Base-by-base conservation (phyloP, 768 basidiomycete species). In the Suillus brevipes region DNA sequence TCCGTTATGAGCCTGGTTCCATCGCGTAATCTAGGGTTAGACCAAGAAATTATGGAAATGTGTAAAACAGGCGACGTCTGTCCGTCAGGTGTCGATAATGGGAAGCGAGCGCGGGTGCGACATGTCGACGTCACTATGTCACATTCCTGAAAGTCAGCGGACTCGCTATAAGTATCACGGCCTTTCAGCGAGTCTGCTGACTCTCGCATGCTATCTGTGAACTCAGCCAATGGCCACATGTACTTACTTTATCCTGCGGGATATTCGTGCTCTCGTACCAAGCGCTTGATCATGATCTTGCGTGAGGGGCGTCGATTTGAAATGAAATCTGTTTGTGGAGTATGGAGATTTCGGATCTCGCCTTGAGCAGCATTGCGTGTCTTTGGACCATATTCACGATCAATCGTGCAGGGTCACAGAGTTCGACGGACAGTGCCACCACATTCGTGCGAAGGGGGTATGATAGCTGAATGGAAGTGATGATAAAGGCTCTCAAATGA, bases 1-100 rank as follows among this genome's bases (percentile, higher is more conserved):
- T 55, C 77, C 70, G 42, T 69, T 73, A 62, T 72, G 76, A 37
- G 12, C 20, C 6, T 36, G 34, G 36, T 34, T 55, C 20, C 77
- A 76, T 79, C 79, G 74, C 65, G 38, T 23, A 65, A 61, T 3
- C 23, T n/a, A 37, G 34, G 40, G 25, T 23, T 16, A 50, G 36
- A 53, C 34, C 9, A 18, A 23, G 52, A 34, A 31, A n/a, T 10
- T 38, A 40, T 28, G 7, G 34, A 42, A 53, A 28, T 25, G 4
- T 6, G 2, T n/a, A 55, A 14, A 45, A 5, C 18, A 14, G 1
- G 13, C 7, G 20, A 55, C 20, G 34, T 18, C 28, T 52, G 16
- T 31, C 50, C 50, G 25, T 52, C 53, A 20, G 31, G 20, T 55
- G 18, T 20, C 34, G 34, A 55, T 13, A 34, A 34, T 55, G 53